phyloP scores from a whole-genome alignment of 129 eudicot genomes.

The Kitagawia praeruptora region DNA sequence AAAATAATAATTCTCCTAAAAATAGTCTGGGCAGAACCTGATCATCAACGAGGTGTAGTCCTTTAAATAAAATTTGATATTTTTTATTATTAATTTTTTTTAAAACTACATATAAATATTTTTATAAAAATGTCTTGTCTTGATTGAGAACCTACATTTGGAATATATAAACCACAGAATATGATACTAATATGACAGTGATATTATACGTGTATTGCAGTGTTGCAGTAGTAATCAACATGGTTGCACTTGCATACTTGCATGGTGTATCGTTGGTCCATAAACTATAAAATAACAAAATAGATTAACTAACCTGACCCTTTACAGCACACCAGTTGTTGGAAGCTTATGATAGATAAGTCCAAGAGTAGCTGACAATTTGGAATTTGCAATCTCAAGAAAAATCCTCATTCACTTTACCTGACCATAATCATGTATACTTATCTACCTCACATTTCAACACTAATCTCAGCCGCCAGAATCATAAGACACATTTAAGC shows the following conservation, averaged over 20 bases:
- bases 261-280: conserved; percentile 1
- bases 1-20: too few relatives aligned
- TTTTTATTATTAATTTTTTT: too few relatives aligned
- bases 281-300: background rate
- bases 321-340: conserved; percentile 2
- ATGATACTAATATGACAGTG: background rate
- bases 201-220: background rate
- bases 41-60: too few relatives aligned
- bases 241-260: too few relatives aligned
- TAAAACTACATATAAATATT: too few relatives aligned
- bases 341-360: background rate
- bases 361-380: conserved; percentile 7
- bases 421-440: background rate
- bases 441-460: background rate
- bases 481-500: background rate
- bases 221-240: background rate
- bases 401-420: background rate
- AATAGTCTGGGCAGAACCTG: too few relatives aligned
- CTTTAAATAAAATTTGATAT: too few relatives aligned
- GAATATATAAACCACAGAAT: background rate
- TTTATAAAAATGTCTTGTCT: background rate
- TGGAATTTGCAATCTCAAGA: background rate
- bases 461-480: conserved; percentile 5
- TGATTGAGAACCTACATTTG: background rate
- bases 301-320: background rate